Evolutionary conservation across 2,329 filamentous ascomycete genomes (phyloP), one percentile per base, ranked within the genome.

Genomic region (Cladosporium sp.): DNA sequence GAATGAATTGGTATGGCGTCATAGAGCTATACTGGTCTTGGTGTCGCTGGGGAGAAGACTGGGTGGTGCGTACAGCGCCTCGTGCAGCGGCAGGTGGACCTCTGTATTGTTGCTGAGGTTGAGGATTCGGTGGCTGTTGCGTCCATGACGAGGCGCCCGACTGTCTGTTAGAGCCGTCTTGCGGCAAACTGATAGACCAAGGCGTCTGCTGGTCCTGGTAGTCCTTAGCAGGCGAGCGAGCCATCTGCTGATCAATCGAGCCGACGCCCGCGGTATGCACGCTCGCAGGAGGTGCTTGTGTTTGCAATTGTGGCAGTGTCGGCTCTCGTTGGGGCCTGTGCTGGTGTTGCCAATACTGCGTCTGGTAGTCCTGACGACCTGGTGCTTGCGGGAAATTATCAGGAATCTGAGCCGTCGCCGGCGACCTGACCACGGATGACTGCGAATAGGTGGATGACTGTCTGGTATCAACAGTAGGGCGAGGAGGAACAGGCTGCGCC

Each of bases 161-260:
- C 23, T 54, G n/a, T 32, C 49, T 56, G 34, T 63, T 26, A 10
- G 49, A 43, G 49, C 16, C 23, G 8, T 48, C 49, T 36, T 49
- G 43, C 5, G 72, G 71, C 34, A 75, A n/a, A 8, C 63, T 65
- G 25, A 73, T 67, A 11, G 71, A 59, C 69, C 69, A 75, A 6
- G 73, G 72, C 1, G 70, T 71, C 60, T 74, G 73, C 63, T 75
- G 74, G 39, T 72, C 71, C 10, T 64, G 51, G 54, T 74, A 71
- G 26, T 70, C 67, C 30, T 67, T 67, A 1, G 71, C 71, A 3
- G 74, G 70, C 53, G 67, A 70, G 21, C 72, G 69, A 25, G 60
- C 69, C 28, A 69, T 64, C 30, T 70, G 68, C 18, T 70, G 63
- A 1, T 67, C 66, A n/a, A 68, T 67, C 1, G 70, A 71, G 34